Conservation (phyloP, 306 rosid species). For the Cicer chorassanicum region DNA sequence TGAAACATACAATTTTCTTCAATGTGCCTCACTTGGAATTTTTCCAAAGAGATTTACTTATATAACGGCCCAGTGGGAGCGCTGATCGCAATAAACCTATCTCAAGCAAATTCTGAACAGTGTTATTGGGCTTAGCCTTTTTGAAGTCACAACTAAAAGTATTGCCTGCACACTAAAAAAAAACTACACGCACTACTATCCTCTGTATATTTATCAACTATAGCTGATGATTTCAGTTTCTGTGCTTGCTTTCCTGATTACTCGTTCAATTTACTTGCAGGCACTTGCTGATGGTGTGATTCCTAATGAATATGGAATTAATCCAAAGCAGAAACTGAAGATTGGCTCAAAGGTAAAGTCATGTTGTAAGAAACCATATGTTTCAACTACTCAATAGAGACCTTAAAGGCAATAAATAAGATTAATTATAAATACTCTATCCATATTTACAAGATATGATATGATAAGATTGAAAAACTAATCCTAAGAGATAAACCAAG, state of each 20-base stretch:
- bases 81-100: conserved; percentile 3
- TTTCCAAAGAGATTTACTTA: conserved; percentile 2
- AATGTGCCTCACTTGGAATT: conserved; percentile 8
- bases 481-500: too few species aligned
- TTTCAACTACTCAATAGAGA: too few species aligned
- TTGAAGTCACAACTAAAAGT: neutral
- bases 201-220: conserved; percentile 49
- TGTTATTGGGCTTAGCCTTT: conserved; percentile 13
- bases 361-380: neutral
- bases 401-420: too few species aligned
- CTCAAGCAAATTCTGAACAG: conserved; percentile 36
- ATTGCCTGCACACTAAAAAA: conserved; percentile 23
- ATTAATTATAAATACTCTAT: too few species aligned
- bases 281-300: conserved; percentile 96
- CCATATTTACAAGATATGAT: too few species aligned
- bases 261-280: conserved; percentile 55
- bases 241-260: conserved; percentile 32
- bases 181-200: conserved; percentile 17
- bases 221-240: conserved; percentile 18
- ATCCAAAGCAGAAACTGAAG: conserved; percentile 88
- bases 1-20: neutral
- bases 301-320: conserved; percentile 97
- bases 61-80: conserved; percentile 28
- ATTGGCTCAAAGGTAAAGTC: conserved; percentile 89
- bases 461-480: too few species aligned